Percentiles rank a stretch among this genome's conserved stretches.
Conservation (phyloP, 73 alveolate species). For the Stentor coeruleus region DNA sequence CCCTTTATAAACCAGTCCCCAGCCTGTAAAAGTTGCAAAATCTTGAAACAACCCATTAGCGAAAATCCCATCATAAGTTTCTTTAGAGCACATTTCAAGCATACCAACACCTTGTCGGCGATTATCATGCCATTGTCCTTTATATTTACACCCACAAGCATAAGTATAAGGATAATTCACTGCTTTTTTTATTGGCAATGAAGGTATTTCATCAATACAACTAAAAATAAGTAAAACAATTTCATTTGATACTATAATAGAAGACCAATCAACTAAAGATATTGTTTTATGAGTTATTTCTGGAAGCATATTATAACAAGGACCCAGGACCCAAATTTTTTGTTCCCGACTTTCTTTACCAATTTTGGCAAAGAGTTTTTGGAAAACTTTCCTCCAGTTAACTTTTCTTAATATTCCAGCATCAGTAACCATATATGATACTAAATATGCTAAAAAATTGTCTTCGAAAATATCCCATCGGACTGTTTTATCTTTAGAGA, state of each 20-base stretch:
- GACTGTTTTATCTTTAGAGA: background rate
- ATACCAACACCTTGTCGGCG: conserved; percentile 1
- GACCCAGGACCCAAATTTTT: background rate
- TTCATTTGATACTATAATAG: background rate
- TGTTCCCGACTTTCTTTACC: background rate
- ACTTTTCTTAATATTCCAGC: background rate
- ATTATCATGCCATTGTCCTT: conserved; percentile 7
- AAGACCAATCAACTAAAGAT: background rate
- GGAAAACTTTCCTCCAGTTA: background rate
- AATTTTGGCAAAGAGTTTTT: background rate
- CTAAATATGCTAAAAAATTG: background rate
- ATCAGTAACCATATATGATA: conserved; percentile 1
- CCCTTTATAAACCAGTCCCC: conserved; percentile 20
- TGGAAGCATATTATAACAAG: background rate
- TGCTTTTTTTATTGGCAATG: background rate
- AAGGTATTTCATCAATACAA: background rate
- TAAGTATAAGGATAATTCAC: background rate
- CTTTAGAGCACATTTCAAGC: background rate
- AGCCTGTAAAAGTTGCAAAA: conserved; percentile 5
- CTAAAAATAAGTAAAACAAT: background rate
- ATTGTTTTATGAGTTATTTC: background rate
- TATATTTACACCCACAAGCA: conserved; percentile 25
- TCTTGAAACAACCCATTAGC: background rate
- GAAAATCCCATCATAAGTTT: background rate
- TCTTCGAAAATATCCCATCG: conserved; percentile 24